Conservation (phyloP, 2,329 filamentous ascomycete genomes). For the Periconia macrospinosa region DNA sequence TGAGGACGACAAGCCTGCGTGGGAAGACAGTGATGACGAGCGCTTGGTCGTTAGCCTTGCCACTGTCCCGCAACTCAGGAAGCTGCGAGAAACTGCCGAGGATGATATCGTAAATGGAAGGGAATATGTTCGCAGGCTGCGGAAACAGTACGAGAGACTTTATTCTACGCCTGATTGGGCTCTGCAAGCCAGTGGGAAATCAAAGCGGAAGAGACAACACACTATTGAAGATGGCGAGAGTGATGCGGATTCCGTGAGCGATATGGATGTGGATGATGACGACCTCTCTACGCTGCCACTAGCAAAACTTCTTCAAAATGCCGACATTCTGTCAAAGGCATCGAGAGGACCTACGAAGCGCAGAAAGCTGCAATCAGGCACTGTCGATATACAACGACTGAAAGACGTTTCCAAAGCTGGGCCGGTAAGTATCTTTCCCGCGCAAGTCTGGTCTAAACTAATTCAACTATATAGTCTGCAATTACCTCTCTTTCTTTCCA, state of each 20-base stretch:
- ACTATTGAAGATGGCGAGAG: constrained; percentile 44
- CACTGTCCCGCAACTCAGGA: constrained; percentile 73
- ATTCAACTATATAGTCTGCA: constrained; percentile 55
- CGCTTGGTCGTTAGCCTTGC: constrained; percentile 81
- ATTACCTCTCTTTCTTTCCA: constrained; percentile 89
- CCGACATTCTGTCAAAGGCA: constrained; percentile 64
- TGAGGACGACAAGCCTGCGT: constrained; percentile 60
- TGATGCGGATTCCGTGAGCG: constrained; percentile 57
- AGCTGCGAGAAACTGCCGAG: constrained; percentile 75
- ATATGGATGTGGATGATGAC: constrained; percentile 53
- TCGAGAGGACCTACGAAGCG: constrained; percentile 57
- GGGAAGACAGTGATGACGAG: constrained; percentile 97
- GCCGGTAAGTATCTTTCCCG: constrained; percentile 51
- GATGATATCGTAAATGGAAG: constrained; percentile 86
- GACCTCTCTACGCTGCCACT: constrained; percentile 72
- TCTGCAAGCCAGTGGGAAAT: constrained; percentile 45
- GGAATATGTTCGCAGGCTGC: constrained; percentile 80
- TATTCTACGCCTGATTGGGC: constrained; percentile 67
- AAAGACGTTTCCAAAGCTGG: constrained; percentile 82
- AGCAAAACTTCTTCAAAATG: constrained; percentile 76
- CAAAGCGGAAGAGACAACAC: constrained; percentile 52
- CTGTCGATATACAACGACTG: constrained; percentile 85
- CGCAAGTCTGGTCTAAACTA: constrained; percentile 10
- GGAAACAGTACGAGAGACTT: constrained; percentile 72
- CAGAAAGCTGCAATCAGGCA: constrained; percentile 79